Conservation (phyloP, 495 filamentous ascomycete species). For the Bryoglossum gracile region DNA sequence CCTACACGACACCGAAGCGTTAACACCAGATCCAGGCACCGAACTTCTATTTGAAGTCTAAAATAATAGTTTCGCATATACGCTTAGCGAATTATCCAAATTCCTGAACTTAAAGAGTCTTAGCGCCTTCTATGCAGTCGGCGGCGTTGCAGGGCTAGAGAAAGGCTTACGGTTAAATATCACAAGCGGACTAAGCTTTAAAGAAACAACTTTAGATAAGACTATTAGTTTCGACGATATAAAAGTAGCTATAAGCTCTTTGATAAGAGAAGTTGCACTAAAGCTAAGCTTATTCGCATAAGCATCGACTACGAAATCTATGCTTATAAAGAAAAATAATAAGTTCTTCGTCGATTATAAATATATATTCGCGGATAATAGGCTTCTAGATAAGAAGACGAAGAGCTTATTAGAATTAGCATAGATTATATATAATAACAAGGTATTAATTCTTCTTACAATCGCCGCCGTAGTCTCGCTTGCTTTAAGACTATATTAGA, state of each 20-base stretch:
- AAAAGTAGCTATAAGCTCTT: background rate
- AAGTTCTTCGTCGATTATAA: background rate
- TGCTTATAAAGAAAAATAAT: background rate
- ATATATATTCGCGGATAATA: background rate
- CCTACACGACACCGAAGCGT: too few relatives aligned
- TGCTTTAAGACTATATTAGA: slow-evolving; percentile 57
- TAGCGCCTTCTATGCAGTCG: slow-evolving; percentile 64
- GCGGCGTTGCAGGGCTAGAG: slow-evolving; percentile 65
- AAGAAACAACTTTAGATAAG: background rate
- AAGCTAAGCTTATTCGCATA: background rate
- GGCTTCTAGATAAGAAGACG: background rate
- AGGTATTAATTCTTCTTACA: slow-evolving; percentile 69
- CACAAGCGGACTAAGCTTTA: background rate
- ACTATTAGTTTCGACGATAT: background rate
- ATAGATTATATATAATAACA: slow-evolving; percentile 79
- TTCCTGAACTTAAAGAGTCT: slow-evolving; percentile 72
- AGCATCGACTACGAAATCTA: background rate
- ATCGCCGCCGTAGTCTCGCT: slow-evolving; percentile 71
- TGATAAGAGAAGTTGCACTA: background rate
- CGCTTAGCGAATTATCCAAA: slow-evolving; percentile 32
- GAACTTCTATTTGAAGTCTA: background rate
- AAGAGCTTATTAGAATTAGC: slow-evolving; percentile 46
- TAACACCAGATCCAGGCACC: too few relatives aligned
- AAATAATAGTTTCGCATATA: background rate
- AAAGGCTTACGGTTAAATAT: slow-evolving; percentile 62